phyloP scores from a whole-genome alignment of 208 protist species.

The Acanthamoeba castellanii region DNA sequence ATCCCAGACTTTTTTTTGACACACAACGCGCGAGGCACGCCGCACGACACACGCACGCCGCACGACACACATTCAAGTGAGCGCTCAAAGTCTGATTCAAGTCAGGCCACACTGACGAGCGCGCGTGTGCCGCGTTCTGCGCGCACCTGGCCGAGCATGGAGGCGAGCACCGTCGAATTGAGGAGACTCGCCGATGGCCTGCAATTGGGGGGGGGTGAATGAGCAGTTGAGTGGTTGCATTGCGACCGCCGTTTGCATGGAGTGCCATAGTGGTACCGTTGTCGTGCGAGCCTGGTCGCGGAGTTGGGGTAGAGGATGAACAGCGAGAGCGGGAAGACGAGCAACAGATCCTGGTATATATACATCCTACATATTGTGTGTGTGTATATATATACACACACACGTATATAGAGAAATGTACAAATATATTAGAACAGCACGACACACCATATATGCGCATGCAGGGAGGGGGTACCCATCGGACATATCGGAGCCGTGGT shows the following conservation, averaged over 20 bases:
- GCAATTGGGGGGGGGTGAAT: not conserved
- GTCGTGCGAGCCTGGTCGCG: not conserved
- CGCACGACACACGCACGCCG: no score
- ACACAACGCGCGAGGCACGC: no score
- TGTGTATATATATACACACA: not conserved
- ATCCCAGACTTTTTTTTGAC: no score
- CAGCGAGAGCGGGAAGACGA: not conserved
- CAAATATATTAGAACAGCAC: not conserved
- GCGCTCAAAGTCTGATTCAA: no score
- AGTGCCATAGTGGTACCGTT: not conserved
- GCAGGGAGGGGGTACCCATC: not conserved
- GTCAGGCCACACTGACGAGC: no score
- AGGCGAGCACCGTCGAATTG: not conserved
- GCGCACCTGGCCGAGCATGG: not conserved
- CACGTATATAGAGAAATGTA: not conserved
- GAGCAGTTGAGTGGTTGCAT: not conserved
- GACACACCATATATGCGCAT: not conserved
- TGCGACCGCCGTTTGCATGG: not conserved
- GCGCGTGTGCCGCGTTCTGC: no score
- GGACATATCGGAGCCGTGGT: not conserved
- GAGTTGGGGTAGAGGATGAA: constrained; percentile 10
- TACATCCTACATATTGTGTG: not conserved
- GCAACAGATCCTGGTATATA: not conserved
- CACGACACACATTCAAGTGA: no score
- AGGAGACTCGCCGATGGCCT: not conserved